Base-by-base conservation (phyloP, 2,329 filamentous ascomycete species). In the Rhynchosporium secalis region DNA sequence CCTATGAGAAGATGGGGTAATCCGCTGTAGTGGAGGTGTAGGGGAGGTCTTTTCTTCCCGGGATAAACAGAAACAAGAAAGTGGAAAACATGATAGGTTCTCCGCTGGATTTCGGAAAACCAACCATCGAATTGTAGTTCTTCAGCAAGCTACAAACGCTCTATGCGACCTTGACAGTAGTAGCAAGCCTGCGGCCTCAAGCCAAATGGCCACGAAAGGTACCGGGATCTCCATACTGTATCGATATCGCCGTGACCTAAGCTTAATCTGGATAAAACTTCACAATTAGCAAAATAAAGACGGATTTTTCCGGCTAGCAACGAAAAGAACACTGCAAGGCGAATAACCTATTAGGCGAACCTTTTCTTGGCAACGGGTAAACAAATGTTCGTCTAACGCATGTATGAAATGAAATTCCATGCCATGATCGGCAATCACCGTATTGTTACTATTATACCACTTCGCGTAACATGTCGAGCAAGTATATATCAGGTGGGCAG, bases 201-300 rank as follows among this genome's bases (percentile, higher is more conserved):
- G n/a, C 20, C 9, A 45, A 43, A 40, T 10, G 28, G 26, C 28
- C 54, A 56, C 40, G 28, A 45, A 48, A 48, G 48, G 54, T 48
- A 60, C 47, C 58, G 15, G 36, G 48, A 60, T 60, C 29, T 38
- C 36, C 28, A 46, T n/a, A 41, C 4, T 54, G 33, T 9, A 28
- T 33, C 7, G n/a, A 54, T 13, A 41, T 26, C 10, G 51, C 36
- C 10, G 20, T 31, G 43, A 38, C 7, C 40, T 9, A n/a, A 54
- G 49, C 29, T 13, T 36, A 60, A 60, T 60, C 26, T 60, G 58
- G 58, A 46, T 60, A 60, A 60, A 60, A 36, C 33, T 26, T 46
- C 28, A 55, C 33, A 1, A 36, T 51, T 15, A 52, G 48, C 48
- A 15, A 29, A 31, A 6, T 36, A 1, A 36, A 54, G 33, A 40